Percentiles rank a stretch among this genome's conserved stretches.
Conservation (phyloP, 169 alveolate species). For the Eimeria necatrix region DNA sequence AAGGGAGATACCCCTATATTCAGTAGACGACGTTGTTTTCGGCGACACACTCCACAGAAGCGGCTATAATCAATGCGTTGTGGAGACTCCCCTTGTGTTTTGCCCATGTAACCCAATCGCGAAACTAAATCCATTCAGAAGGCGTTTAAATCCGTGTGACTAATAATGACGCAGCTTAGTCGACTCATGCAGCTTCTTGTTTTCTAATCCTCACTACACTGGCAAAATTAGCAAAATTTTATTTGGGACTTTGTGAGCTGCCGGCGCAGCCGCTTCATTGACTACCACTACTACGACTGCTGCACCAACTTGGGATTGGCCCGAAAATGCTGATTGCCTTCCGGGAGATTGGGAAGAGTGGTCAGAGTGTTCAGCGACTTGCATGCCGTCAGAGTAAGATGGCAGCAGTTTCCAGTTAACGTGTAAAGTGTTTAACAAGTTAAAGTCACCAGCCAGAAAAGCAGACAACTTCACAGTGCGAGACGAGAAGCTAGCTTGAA, state of each 20-base stretch:
- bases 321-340: constrained; percentile 59
- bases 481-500: background rate
- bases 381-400: constrained; percentile 61
- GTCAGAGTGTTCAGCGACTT: constrained; percentile 72
- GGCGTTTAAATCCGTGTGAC: too few species aligned
- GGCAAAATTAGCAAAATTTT: background rate
- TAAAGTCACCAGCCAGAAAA: background rate
- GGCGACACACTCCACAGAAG: background rate
- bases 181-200: too few species aligned
- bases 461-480: too few species aligned
- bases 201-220: background rate
- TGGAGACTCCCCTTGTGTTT: constrained; percentile 42
- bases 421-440: background rate
- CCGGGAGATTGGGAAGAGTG: constrained; percentile 73
- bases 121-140: too few species aligned
- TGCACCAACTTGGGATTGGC: constrained; percentile 73
- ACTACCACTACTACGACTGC: constrained; percentile 66
- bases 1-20: constrained; percentile 53
- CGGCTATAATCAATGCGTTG: constrained; percentile 56
- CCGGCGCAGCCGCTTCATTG: constrained; percentile 66
- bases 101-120: constrained; percentile 49
- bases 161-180: too few species aligned
- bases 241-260: background rate
- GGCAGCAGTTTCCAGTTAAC: background rate
- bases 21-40: constrained; percentile 35